These are phyloP conservation scores for Spergularia marina DNA, from an alignment of 148 eudicot genomes.

Conservation along the genomic window DNA sequence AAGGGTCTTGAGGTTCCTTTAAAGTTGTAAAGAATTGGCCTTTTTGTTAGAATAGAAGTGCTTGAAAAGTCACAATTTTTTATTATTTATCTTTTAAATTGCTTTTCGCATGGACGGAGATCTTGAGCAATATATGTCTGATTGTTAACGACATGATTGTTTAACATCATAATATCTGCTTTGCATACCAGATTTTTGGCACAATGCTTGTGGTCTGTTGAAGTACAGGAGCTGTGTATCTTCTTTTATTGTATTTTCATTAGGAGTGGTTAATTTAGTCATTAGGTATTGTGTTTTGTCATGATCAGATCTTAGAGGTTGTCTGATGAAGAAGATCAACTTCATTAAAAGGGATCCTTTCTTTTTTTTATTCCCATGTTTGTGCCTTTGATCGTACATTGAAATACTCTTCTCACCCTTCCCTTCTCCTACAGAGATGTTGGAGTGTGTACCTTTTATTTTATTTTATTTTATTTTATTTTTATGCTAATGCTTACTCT, in stretches of 20 bases:
- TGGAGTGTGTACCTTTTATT: not conserved
- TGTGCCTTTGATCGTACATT: not conserved
- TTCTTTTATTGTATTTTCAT: not conserved
- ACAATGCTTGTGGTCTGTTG: not conserved
- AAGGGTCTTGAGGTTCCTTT: not conserved
- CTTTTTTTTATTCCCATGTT: not conserved
- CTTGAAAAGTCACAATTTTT: not conserved
- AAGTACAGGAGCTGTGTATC: not conserved
- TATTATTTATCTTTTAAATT: not conserved
- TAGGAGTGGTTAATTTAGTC: not conserved
- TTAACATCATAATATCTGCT: not conserved
- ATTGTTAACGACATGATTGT: not conserved
- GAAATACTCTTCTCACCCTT: not conserved
- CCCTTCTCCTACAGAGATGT: not conserved
- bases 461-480: too few relatives aligned
- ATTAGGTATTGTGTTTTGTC: not conserved
- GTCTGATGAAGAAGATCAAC: too few relatives aligned
- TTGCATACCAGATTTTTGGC: not conserved
- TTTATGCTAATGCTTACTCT: not conserved
- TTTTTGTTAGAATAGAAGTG: not conserved
- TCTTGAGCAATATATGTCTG: conserved; percentile 2
- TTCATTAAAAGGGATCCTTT: not conserved
- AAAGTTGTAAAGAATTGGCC: not conserved
- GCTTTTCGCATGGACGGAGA: not conserved
- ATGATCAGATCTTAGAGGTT: not conserved